Base-by-base conservation (phyloP, 2,329 filamentous ascomycete species). In the Trichoderma citrinoviride region DNA sequence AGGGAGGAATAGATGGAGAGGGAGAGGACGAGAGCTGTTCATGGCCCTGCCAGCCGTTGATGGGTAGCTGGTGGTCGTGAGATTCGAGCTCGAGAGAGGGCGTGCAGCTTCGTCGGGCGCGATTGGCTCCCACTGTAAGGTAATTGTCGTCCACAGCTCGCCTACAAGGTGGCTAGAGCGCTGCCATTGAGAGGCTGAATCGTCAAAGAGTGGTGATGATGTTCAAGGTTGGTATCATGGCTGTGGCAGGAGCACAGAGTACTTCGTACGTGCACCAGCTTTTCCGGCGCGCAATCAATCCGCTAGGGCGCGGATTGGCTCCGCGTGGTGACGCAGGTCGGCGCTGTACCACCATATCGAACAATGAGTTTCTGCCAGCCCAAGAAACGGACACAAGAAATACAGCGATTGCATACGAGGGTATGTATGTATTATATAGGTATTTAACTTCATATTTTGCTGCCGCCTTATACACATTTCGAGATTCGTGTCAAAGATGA, bases 281-380 rank as follows among this genome's bases (percentile, higher is more conserved):
- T 72, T 70, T 46, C 58, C 60, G n/a, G 70, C 52, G 58, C 58
- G 58, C 46, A 61, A 25, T 19, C 17, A 44, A 21, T 17, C 58
- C 47, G 58, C 47, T 33, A n/a, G 33, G 7, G 19, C 17, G 57
- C 57, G 57, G 57, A 52, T 61, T 6, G 1, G 23, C 46, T 61
- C 57, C 47, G 58, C 58, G 46, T 44, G 19, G 53, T 61, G 47
- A 61, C 58, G 58, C 58, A 61, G 25, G 41, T 27, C 8, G 7
- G 44, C n/a, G 7, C 14, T 5, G 1, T 25, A 29, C n/a, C 25
- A 43, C 15, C 25, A n/a, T 50, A 25, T 23, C 10, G 12, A 3
- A 15, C 8, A 23, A 19, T 6, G 1, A 21, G 6, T 10, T 33
- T 33, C 29, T 33, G 29, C 6, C 29, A 33, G 8, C 29, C 8